Base-by-base conservation (phyloP, 2,329 filamentous ascomycete genomes). In the Ophiocordyceps sinensis region DNA sequence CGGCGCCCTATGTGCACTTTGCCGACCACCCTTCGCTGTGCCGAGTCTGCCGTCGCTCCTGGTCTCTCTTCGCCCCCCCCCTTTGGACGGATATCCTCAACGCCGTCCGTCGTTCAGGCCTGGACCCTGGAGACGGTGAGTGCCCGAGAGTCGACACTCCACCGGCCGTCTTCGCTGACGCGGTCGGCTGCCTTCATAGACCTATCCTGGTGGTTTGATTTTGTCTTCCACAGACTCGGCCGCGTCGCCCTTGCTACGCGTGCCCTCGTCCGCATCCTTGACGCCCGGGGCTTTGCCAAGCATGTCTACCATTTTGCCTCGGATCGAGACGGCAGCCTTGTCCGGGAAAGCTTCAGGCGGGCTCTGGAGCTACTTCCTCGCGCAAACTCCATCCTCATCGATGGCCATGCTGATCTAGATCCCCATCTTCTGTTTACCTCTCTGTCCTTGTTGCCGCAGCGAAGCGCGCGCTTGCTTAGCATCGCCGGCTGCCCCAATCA, bases 61-160 rank as follows among this genome's bases (percentile, higher is more conserved):
- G 68, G 57, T 42, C 48, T 35, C 54, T 64, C 17, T 76, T 77
- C 49, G 66, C 66, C 5, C 68, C 70, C 17, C 64, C 60, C 5
- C 54, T 77, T 15, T 77, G 73, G 73, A 59, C 59, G 45, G 65
- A 75, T 49, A 61, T 72, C 11, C 51, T 75, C 15, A 49, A 55
- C 15, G 52, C 60, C 2, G 58, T 60, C 21, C 58, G 62, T 44
- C 51, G 46, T 2, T 54, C 64, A 9, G 64, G 65, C 6, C 50
- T 70, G 21, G 60, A 66, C 43, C 62, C 64, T 12, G 62, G 61
- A 47, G 56, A 68, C 52, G 68, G 69, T 71, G 44, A 61, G 64
- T 53, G 10, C 21, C 28, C 9, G 9, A 26, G 19, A 19, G 19
- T 19, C 19, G 19, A 19, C 19, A 26, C 23, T 26, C 6, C 23